A percentile compares a stretch with the other conserved stretches of the same genome.
phyloP scores from a whole-genome alignment of 495 filamentous ascomycete species.

The Aspergillus kassunensis region DNA sequence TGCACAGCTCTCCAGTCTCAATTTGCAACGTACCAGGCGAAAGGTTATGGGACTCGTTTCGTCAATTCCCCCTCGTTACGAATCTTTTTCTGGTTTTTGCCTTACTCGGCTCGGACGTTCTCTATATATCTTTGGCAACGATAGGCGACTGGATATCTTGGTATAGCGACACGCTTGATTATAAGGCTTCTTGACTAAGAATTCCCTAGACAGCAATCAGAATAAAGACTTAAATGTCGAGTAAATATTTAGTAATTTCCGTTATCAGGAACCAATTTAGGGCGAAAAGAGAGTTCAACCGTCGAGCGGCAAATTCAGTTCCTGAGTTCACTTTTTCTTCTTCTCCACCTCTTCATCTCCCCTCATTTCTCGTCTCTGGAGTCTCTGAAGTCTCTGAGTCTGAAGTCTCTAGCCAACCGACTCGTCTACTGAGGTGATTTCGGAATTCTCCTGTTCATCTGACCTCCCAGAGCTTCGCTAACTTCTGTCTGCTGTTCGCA shows the following conservation, averaged over 20 bases:
- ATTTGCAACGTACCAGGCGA: slow-evolving; percentile 17
- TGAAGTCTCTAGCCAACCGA: not conserved
- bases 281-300: slow-evolving; percentile 4
- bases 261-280: too few relatives aligned
- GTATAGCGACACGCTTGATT: not conserved
- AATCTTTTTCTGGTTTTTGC: slow-evolving; percentile 10
- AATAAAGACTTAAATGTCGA: too few relatives aligned
- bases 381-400: not conserved
- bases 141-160: not conserved
- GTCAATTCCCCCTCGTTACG: slow-evolving; percentile 14
- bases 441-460: not conserved
- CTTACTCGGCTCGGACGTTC: slow-evolving; percentile 16
- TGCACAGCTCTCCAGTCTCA: slow-evolving; percentile 16
- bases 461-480: not conserved
- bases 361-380: not conserved
- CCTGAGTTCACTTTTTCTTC: not conserved
- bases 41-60: slow-evolving; percentile 27
- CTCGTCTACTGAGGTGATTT: slow-evolving; percentile 6
- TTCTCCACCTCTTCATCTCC: not conserved
- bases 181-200: not conserved
- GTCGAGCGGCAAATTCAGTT: slow-evolving; percentile 1
- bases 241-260: not conserved
- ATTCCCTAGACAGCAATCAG: too few relatives aligned
- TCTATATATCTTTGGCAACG: slow-evolving; percentile 1
- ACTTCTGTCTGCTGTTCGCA: slow-evolving; percentile 1